A percentile compares a stretch with the other conserved stretches of the same genome.
These are phyloP conservation scores for Colletotrichum liriopes DNA, from an alignment of 2,329 filamentous ascomycete species.

Conservation along the genomic window DNA sequence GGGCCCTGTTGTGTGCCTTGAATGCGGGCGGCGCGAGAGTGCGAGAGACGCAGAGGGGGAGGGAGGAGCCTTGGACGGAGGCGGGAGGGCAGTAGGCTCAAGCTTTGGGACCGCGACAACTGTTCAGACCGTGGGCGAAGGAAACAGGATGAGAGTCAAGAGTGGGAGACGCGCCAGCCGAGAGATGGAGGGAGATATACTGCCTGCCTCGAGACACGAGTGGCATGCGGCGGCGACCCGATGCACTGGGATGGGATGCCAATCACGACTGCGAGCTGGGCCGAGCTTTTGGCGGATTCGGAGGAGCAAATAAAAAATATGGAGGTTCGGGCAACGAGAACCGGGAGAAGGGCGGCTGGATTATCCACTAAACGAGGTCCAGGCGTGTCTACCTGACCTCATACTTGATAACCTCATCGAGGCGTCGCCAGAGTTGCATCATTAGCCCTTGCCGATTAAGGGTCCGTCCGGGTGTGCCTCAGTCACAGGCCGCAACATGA, in stretches of 20 bases:
- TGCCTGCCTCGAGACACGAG: slow-evolving; percentile 1
- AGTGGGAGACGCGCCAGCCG: neutral
- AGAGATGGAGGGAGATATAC: slow-evolving; percentile 14
- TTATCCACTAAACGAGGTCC: slow-evolving; percentile 20
- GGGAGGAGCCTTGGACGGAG: neutral
- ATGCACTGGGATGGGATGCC: slow-evolving; percentile 27
- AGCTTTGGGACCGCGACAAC: neutral
- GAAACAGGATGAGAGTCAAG: neutral
- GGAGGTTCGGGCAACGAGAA: slow-evolving; percentile 12
- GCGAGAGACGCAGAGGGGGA: neutral
- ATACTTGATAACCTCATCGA: slow-evolving; percentile 19
- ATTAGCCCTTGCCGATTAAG: neutral
- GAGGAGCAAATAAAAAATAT: neutral
- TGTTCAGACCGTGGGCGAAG: slow-evolving; percentile 2
- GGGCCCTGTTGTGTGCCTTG: slow-evolving; percentile 14
- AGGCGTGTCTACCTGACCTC: slow-evolving; percentile 32
- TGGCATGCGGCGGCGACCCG: neutral
- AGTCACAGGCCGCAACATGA: neutral
- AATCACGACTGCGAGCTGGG: neutral
- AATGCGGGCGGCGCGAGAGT: neutral
- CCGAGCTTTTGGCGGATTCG: slow-evolving; percentile 13
- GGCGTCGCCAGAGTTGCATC: slow-evolving; percentile 27
- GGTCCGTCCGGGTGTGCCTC: slow-evolving; percentile 14
- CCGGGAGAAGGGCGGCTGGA: slow-evolving; percentile 14
- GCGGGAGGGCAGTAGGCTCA: neutral